Conservation (phyloP, 257 asterid genomes). For the Petunia secreta region DNA sequence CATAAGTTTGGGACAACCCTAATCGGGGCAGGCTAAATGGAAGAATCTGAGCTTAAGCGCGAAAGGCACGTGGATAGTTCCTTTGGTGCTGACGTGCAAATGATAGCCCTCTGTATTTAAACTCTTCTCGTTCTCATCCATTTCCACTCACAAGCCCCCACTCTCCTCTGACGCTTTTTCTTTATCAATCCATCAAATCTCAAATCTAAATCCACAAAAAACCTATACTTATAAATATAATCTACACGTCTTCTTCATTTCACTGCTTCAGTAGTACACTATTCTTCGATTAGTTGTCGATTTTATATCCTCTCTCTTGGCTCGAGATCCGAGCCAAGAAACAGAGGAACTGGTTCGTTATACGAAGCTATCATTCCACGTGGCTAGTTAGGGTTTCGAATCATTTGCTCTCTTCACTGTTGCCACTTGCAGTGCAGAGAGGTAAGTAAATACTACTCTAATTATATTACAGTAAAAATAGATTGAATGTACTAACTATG, state of each 20-base stretch:
- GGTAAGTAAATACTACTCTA: slow-evolving; percentile 28
- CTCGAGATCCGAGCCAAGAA: slow-evolving; percentile 96
- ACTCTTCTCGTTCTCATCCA: slow-evolving; percentile 47
- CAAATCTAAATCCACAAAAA: slow-evolving; percentile 12
- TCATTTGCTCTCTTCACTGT: background rate
- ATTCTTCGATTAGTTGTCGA: slow-evolving; percentile 39
- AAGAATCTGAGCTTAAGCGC: background rate
- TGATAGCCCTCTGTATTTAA: slow-evolving; percentile 66
- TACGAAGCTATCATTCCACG: background rate
- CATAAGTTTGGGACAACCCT: background rate
- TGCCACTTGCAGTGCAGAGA: slow-evolving; percentile 25
- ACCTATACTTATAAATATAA: slow-evolving; percentile 27
- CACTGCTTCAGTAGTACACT: background rate
- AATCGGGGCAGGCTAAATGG: background rate
- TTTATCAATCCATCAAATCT: slow-evolving; percentile 23
- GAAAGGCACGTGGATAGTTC: slow-evolving; percentile 56
- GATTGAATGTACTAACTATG: too few species aligned
- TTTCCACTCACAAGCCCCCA: slow-evolving; percentile 15
- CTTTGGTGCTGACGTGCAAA: slow-evolving; percentile 54
- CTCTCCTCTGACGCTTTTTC: slow-evolving; percentile 34
- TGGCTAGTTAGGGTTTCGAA: background rate
- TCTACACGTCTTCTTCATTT: background rate
- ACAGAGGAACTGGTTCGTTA: slow-evolving; percentile 38
- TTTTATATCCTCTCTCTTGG: slow-evolving; percentile 67
- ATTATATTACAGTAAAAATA: too few species aligned